Evolutionary conservation across 176 grass and related monocot species (phyloP).

Genomic region (Carex scoparia): DNA sequence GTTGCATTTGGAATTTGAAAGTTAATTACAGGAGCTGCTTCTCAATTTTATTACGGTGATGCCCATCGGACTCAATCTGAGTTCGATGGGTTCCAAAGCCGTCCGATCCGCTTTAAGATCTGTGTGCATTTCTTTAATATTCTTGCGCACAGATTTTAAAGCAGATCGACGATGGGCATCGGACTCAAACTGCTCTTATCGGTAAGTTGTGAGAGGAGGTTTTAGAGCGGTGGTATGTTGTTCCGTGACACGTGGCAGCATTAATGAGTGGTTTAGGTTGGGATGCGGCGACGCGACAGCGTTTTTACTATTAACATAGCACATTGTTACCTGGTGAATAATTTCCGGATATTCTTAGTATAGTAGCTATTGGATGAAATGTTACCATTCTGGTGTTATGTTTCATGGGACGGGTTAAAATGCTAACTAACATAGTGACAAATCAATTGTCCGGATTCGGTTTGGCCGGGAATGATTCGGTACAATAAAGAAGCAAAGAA

Average conservation of each 20-base stretch:
- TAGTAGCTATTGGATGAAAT: neutral
- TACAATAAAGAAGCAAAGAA: too few relatives aligned
- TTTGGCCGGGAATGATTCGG: neutral
- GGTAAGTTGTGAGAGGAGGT: neutral
- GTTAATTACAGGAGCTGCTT: neutral
- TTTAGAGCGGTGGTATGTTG: neutral
- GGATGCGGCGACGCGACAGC: constrained; percentile 25
- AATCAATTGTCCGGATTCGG: too few relatives aligned
- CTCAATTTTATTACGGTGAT: neutral
- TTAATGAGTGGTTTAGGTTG: constrained; percentile 8
- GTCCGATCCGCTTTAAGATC: too few relatives aligned
- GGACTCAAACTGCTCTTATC: neutral
- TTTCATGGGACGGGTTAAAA: neutral
- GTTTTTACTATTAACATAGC: constrained; percentile 3
- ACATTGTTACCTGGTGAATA: neutral
- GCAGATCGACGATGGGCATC: too few relatives aligned
- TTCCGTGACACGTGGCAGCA: constrained; percentile 19
- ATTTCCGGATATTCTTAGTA: constrained; percentile 2
- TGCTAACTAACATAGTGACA: too few relatives aligned
- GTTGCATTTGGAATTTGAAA: neutral
- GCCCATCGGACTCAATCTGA: too few relatives aligned
- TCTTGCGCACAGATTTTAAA: too few relatives aligned
- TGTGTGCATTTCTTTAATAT: too few relatives aligned
- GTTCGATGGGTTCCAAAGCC: too few relatives aligned
- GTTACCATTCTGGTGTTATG: neutral